Evolutionary conservation across 2,329 filamentous ascomycete genomes (phyloP).

Genomic region (Xylaria sp.): DNA sequence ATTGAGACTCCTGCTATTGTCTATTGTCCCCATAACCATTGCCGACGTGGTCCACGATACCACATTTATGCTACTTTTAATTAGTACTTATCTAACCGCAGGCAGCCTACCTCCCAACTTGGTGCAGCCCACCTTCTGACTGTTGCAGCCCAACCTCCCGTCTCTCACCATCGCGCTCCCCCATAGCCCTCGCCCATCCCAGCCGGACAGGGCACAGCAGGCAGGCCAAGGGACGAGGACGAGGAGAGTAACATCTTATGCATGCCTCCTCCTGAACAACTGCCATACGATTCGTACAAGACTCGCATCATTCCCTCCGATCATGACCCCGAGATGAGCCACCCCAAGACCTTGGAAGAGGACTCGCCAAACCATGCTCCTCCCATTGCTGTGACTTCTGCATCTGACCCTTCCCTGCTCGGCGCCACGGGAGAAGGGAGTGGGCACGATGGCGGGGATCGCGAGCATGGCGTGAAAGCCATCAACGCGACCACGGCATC

Average conservation of each 20-base stretch:
- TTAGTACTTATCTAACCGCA: background rate
- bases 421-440: conserved; percentile 7
- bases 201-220: background rate
- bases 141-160: background rate
- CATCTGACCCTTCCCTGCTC: conserved; percentile 7
- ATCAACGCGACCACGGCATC: background rate
- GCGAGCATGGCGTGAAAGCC: background rate
- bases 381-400: conserved; percentile 19
- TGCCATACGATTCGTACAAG: conserved; percentile 26
- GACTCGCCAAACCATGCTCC: conserved; percentile 26
- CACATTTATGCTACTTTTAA: background rate
- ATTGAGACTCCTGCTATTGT: background rate
- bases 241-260: conserved; percentile 23
- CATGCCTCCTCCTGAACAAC: conserved; percentile 40
- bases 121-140: background rate
- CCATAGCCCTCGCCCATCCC: background rate
- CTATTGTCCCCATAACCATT: background rate
- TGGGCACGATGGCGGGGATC: conserved; percentile 1
- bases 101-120: background rate
- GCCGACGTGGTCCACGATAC: background rate
- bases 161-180: background rate
- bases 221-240: background rate
- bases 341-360: conserved; percentile 34
- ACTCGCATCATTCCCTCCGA: conserved; percentile 32
- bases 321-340: conserved; percentile 42